Evolutionary conservation across 345 rosid genomes (phyloP).

Genomic region (Erysimum cheiranthoides): DNA sequence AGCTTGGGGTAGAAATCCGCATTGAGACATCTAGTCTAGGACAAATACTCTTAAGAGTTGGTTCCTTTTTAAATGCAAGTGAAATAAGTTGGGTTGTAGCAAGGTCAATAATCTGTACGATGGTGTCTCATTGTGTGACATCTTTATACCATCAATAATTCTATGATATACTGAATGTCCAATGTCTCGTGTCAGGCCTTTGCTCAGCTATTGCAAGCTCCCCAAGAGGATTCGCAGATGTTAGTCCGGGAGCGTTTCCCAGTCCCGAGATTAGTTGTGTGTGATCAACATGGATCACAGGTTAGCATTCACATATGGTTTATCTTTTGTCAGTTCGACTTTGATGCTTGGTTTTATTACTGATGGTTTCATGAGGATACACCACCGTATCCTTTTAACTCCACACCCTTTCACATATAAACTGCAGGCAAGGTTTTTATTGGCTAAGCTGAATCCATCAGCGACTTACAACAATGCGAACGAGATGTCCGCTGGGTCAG

Average conservation of each 20-base stretch:
- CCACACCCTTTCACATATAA: neutral
- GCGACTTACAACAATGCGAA: no score
- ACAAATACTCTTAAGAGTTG: constrained; percentile 10
- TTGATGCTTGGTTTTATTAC: neutral
- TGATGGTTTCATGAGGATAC: neutral
- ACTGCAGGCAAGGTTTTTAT: no score
- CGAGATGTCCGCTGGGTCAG: no score
- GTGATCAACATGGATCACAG: constrained; percentile 99
- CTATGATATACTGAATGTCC: neutral
- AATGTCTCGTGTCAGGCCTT: constrained; percentile 62
- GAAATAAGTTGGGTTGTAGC: neutral
- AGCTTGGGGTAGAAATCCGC: no score
- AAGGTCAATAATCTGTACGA: neutral
- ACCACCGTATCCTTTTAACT: neutral
- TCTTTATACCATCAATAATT: neutral
- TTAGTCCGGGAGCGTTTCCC: constrained; percentile 90
- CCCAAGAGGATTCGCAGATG: constrained; percentile 76
- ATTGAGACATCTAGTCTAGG: neutral
- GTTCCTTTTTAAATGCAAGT: neutral
- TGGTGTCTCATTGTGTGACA: constrained; percentile 13
- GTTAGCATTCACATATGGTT: constrained; percentile 48
- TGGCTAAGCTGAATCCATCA: no score
- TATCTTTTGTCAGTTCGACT: neutral
- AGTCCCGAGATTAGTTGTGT: constrained; percentile 92
- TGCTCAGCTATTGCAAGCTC: constrained; percentile 86